Evolutionary conservation across 2,329 filamentous ascomycete genomes (phyloP), one percentile per base, ranked within the genome.

Genomic region (Fusarium devonianum): DNA sequence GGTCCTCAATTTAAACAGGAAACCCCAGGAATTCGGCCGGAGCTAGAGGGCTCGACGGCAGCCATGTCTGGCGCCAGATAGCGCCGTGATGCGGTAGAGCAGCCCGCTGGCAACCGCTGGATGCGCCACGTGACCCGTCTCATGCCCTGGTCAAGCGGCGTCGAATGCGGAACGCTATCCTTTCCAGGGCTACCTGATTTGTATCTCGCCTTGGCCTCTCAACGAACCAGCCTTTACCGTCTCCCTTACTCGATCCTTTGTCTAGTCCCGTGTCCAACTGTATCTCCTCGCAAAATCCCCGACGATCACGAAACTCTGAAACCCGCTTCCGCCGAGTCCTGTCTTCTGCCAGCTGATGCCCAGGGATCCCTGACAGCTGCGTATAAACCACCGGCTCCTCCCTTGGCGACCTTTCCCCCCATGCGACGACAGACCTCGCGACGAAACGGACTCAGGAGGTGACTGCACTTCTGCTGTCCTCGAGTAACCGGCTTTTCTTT

Each of bases 401-500:
- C 60, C 51, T 63, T 56, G 55, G 58, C 48, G 50, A 62, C 37
- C 39, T 45, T 60, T 50, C 49, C 60, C 56, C 58, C 50, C 61
- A 71, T 71, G 69, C 68, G 67, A 69, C 69, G 60, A 69, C 67
- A 68, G 60, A 56, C 55, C 61, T 53, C 56, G 58, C 60, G 53
- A 67, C 49, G 60, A 62, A 53, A 58, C 62, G 58, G 62, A 63
- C 65, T 64, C 63, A 67, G 63, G 69, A 70, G 68, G 65, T 66
- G 64, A 64, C 59, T 60, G 57, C 43, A 61, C 59, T 63, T 67
- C 64, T 61, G 43, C 53, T 43, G 52, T 55, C 42, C 55, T 58
- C 55, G 49, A 64, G 46, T 45, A 51, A 44, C 49, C 51, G 48
- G 61, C 46, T 47, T n/a, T n/a, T n/a, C n/a, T n/a, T 56, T 49